Evolutionary conservation across 306 rosid genomes (phyloP), one percentile per base, ranked within the genome.

Genomic region (Rubus idaeus): DNA sequence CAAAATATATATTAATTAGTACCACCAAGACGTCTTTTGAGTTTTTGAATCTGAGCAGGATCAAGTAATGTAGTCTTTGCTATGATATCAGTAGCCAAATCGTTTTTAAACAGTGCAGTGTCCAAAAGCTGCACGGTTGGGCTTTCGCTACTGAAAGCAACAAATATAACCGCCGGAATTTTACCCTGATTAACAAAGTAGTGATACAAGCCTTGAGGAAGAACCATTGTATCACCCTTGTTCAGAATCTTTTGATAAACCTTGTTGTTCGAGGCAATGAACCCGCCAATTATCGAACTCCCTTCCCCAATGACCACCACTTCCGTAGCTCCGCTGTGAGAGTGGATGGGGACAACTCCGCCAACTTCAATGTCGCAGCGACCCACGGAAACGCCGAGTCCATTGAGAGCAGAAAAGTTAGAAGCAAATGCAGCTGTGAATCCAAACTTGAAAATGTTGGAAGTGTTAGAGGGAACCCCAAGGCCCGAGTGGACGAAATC

Each of bases 1-100:
- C 8, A 20, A 55, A 60, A 23, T 1, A 26, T 23, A 11, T 49
- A 11, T 49, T 77, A 92, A 70, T 83, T 83, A 51, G 79, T 82
- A 0, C 98, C 97, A 35, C 97, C 98, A 75, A 94, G 89, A 80
- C 84, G 91, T 37, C 83, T 85, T 87, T 94, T 91, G 26, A 91
- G 93, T 88, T 89, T 94, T 86, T 89, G 86, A 10, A 94, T 76
- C 67, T 73, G 80, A 68, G 76, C 90, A 8, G 39, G 70, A 47
- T 89, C 91, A 55, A 92, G 86, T 75, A 94, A 94, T 56, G 97
- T 87, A 37, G 90, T 89, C 4, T 17, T 26, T 0, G 76, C 77
- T 0, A 94, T 57, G 67, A 94, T 51, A 0, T 78, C 78, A 2
- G 97, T 84, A 2, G 93, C 87, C 46, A 94, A 86, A 79, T 92